phyloP scores from a whole-genome alignment of 78 protist species.

The Goniomonas avonlea region DNA sequence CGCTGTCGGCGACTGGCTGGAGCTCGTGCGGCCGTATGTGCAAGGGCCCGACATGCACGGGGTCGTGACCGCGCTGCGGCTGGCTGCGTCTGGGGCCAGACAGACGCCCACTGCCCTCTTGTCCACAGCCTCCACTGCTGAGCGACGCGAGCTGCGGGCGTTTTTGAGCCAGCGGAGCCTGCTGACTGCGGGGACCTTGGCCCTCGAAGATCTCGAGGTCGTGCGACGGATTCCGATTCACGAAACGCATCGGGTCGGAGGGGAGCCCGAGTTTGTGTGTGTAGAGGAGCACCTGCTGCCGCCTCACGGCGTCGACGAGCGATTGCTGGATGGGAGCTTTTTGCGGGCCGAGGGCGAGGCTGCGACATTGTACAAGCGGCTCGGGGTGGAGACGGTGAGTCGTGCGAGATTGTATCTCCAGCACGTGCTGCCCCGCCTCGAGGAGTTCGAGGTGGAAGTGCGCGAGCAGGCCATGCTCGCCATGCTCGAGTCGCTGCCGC shows the following conservation, averaged over 20 bases:
- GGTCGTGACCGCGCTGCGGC: neutral
- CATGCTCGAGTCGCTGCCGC: constrained; percentile 16
- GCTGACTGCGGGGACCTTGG: neutral
- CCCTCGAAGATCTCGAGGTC: neutral
- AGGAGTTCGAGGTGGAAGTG: neutral
- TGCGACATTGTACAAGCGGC: neutral
- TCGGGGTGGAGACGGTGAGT: neutral
- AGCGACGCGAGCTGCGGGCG: constrained; percentile 17
- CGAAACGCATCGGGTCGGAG: neutral
- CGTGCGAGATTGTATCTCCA: neutral
- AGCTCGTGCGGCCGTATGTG: neutral
- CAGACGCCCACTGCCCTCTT: no score
- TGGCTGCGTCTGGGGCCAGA: no score
- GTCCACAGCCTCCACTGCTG: no score
- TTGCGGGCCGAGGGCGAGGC: neutral
- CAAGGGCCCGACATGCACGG: neutral
- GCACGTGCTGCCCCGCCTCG: neutral
- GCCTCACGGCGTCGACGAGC: neutral
- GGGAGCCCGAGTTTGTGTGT: neutral
- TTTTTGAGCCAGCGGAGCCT: neutral
- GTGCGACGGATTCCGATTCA: neutral
- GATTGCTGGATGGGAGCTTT: neutral
- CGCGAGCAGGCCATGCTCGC: neutral
- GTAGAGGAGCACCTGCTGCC: constrained; percentile 1
- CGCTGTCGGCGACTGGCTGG: neutral